phyloP scores from a whole-genome alignment of 2,329 filamentous ascomycete genomes.

The Pseudocercospora macadamiae region DNA sequence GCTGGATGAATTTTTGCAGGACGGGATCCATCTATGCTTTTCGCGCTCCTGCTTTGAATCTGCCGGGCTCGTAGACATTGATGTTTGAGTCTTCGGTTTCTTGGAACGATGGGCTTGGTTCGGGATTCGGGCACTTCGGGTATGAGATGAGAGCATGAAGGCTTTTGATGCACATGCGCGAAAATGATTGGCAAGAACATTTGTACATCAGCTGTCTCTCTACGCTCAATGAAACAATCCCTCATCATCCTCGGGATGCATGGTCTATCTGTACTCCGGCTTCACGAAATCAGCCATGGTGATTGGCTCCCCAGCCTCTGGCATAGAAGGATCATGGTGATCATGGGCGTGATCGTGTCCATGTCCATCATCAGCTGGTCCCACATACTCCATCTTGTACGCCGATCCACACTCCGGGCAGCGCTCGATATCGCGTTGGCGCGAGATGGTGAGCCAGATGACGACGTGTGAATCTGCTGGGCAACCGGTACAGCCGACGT shows the following conservation, averaged over 20 bases:
- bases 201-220: background rate
- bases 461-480: constrained; percentile 91
- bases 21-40: too few species aligned
- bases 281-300: constrained; percentile 95
- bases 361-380: constrained; percentile 71
- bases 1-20: too few species aligned
- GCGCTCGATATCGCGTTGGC: constrained; percentile 87
- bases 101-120: too few species aligned
- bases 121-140: too few species aligned
- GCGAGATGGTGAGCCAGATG: constrained; percentile 86
- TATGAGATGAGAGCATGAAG: too few species aligned
- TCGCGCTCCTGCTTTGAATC: too few species aligned
- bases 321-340: constrained; percentile 51
- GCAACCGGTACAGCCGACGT: constrained; percentile 91
- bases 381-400: constrained; percentile 97
- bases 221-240: background rate
- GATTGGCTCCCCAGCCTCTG: constrained; percentile 76
- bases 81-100: too few species aligned
- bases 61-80: too few species aligned
- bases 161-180: too few species aligned
- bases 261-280: constrained; percentile 86
- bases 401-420: constrained; percentile 96
- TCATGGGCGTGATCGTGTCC: constrained; percentile 43
- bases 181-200: too few species aligned
- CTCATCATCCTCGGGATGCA: background rate